Evolutionary conservation across 306 rosid species (phyloP).

Genomic region (Fragaria nilgerrensis): DNA sequence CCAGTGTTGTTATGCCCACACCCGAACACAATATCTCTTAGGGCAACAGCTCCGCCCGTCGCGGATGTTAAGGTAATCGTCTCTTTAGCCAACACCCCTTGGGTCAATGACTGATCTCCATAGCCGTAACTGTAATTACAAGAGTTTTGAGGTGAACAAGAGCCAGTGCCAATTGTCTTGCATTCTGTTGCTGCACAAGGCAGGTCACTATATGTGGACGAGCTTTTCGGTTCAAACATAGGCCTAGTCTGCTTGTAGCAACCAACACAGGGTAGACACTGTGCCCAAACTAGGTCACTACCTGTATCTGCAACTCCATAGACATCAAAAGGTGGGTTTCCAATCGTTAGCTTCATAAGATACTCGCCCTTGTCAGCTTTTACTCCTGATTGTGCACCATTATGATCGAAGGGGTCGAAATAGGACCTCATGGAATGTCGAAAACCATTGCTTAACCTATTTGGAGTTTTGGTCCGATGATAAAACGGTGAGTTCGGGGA

Average conservation of each 20-base stretch:
- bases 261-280: slow-evolving; percentile 43
- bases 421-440: not conserved
- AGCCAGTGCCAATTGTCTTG: slow-evolving; percentile 11
- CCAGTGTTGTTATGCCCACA: slow-evolving; percentile 56
- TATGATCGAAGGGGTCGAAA: not conserved
- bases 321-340: slow-evolving; percentile 54
- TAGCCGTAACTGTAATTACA: slow-evolving; percentile 46
- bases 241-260: slow-evolving; percentile 51
- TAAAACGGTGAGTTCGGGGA: slow-evolving; percentile 31
- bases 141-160: slow-evolving; percentile 38
- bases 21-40: slow-evolving; percentile 41
- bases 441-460: not conserved
- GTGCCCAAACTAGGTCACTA: slow-evolving; percentile 59
- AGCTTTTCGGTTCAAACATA: slow-evolving; percentile 37
- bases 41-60: slow-evolving; percentile 21
- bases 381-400: slow-evolving; percentile 2
- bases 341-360: slow-evolving; percentile 50
- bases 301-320: slow-evolving; percentile 62
- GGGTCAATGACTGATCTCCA: slow-evolving; percentile 31
- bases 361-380: slow-evolving; percentile 46
- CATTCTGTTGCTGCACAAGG: slow-evolving; percentile 49
- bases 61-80: slow-evolving; percentile 28
- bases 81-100: slow-evolving; percentile 48
- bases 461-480: not conserved
- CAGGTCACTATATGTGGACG: slow-evolving; percentile 37